Percentiles rank a stretch among this genome's conserved stretches.
Evolutionary conservation across 1,284 basidiomycete genomes (phyloP).

Genomic region (Boletus hoseneyae): DNA sequence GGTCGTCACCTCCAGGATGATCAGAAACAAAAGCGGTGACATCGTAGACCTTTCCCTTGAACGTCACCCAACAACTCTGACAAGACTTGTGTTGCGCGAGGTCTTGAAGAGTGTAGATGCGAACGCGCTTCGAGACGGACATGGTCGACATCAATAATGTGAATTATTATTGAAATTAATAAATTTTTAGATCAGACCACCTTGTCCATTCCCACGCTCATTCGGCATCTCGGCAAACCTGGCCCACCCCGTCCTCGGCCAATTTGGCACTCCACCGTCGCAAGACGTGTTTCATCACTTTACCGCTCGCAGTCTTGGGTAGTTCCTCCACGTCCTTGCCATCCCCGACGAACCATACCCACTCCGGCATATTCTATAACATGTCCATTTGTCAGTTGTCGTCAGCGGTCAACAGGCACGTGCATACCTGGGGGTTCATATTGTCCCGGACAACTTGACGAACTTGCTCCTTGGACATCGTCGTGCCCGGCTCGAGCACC

Average conservation of each 20-base stretch:
- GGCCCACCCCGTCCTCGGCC: constrained; percentile 15
- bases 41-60: constrained; percentile 75
- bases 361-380: constrained; percentile 66
- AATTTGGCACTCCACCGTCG: constrained; percentile 37
- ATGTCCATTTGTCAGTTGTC: constrained; percentile 6
- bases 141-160: constrained; percentile 21
- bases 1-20: constrained; percentile 86
- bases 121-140: constrained; percentile 59
- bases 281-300: constrained; percentile 78
- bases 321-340: constrained; percentile 57
- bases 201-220: constrained; percentile 19
- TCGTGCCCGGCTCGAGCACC: constrained; percentile 44
- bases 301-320: constrained; percentile 86
- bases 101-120: constrained; percentile 72
- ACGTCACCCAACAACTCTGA: constrained; percentile 72
- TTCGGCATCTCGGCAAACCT: constrained; percentile 10
- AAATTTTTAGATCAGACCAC: constrained; percentile 15
- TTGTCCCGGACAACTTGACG: constrained; percentile 47
- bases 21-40: constrained; percentile 72
- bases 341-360: constrained; percentile 81
- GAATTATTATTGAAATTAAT: neutral
- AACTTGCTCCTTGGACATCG: constrained; percentile 49
- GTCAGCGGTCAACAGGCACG: neutral
- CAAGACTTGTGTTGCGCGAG: constrained; percentile 55
- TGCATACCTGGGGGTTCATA: constrained; percentile 74